Percentiles rank a stretch among this genome's conserved stretches.
Evolutionary conservation across 2,329 filamentous ascomycete species (phyloP).

Genomic region (Neonectria hederae): DNA sequence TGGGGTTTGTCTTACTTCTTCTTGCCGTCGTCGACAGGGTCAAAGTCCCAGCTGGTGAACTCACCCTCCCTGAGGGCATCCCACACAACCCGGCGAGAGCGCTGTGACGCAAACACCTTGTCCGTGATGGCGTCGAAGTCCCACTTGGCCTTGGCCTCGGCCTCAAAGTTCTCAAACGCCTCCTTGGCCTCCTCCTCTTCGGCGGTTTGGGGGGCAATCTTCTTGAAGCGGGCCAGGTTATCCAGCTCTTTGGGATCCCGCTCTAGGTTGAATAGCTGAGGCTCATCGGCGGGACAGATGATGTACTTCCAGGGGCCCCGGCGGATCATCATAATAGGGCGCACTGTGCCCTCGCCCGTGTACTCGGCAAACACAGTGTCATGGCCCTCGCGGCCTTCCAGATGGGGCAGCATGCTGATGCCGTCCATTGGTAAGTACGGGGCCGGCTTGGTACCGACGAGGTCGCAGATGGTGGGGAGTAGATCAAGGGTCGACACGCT

Average conservation of each 20-base stretch:
- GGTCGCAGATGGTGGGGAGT: slow-evolving; percentile 85
- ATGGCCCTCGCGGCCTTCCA: slow-evolving; percentile 70
- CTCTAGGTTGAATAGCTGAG: slow-evolving; percentile 84
- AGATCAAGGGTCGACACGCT: slow-evolving; percentile 94
- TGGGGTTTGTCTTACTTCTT: slow-evolving; percentile 62
- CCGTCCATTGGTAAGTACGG: slow-evolving; percentile 86
- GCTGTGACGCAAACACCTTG: slow-evolving; percentile 79
- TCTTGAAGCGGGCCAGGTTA: slow-evolving; percentile 69
- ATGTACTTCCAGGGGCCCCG: slow-evolving; percentile 92
- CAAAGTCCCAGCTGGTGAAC: slow-evolving; percentile 87
- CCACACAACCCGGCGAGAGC: slow-evolving; percentile 82
- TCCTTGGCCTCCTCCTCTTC: slow-evolving; percentile 58
- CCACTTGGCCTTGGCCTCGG: slow-evolving; percentile 81
- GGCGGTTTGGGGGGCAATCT: slow-evolving; percentile 50
- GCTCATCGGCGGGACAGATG: slow-evolving; percentile 82
- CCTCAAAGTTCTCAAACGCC: slow-evolving; percentile 72
- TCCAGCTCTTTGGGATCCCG: slow-evolving; percentile 79
- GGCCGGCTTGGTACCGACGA: slow-evolving; percentile 77
- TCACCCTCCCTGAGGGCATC: slow-evolving; percentile 78
- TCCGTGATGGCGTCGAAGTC: slow-evolving; percentile 80
- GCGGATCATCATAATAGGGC: slow-evolving; percentile 93
- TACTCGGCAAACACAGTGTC: slow-evolving; percentile 96
- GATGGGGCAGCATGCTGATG: slow-evolving; percentile 80
- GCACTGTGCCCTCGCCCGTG: slow-evolving; percentile 90
- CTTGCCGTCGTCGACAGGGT: slow-evolving; percentile 75